Evolutionary conservation across 23 red algal species (phyloP).

Genomic region (Chondrus crispus): DNA sequence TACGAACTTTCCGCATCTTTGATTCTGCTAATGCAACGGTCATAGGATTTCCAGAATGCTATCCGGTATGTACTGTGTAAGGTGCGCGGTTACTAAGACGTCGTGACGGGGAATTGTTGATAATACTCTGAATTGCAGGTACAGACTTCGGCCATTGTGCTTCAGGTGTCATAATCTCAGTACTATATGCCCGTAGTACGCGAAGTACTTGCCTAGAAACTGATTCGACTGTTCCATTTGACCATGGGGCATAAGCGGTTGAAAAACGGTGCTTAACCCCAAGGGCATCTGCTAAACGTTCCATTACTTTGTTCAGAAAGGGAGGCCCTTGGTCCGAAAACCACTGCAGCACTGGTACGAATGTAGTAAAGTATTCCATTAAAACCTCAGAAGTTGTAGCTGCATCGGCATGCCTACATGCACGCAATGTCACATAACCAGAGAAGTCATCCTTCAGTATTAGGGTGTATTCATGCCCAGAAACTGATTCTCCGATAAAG

Average conservation of each 20-base stretch:
- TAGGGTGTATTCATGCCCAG: slow-evolving; percentile 5
- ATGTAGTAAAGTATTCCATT: slow-evolving; percentile 35
- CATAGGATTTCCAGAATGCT: slow-evolving; percentile 7
- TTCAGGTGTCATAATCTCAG: not conserved
- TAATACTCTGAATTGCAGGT: slow-evolving; percentile 26
- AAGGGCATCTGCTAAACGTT: not conserved
- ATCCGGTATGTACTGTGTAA: not conserved
- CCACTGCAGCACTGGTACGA: slow-evolving; percentile 16
- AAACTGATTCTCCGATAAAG: not conserved
- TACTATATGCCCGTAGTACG: not conserved
- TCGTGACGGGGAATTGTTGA: slow-evolving; percentile 24
- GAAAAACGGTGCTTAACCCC: slow-evolving; percentile 25
- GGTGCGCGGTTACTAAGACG: not conserved
- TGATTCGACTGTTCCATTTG: slow-evolving; percentile 28
- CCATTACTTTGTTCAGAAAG: slow-evolving; percentile 15
- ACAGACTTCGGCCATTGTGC: slow-evolving; percentile 15
- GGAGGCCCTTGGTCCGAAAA: slow-evolving; percentile 35
- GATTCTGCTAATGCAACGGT: not conserved
- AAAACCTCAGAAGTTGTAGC: slow-evolving; percentile 12
- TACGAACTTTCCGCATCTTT: not conserved
- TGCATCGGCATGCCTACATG: slow-evolving; percentile 12
- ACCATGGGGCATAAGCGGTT: not conserved
- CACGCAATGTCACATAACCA: slow-evolving; percentile 1
- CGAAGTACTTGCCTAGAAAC: slow-evolving; percentile 7
- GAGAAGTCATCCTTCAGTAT: slow-evolving; percentile 32